Evolutionary conservation across 371 early-diverging fungal genomes (phyloP).

Genomic region (Syncephalastrum contaminatum): DNA sequence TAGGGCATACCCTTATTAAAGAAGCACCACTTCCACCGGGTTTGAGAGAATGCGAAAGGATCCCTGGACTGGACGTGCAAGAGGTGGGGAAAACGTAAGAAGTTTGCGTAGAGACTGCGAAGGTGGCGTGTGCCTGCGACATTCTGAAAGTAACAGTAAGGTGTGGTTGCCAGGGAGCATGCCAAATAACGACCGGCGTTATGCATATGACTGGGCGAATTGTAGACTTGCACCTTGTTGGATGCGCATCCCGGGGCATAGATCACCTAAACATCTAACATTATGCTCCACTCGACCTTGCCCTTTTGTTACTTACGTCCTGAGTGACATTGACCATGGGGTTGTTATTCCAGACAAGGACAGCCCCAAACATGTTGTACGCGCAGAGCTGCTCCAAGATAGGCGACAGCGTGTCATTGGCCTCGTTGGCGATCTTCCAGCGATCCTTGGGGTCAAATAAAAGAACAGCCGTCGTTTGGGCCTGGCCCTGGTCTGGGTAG

Average conservation of each 20-base stretch:
- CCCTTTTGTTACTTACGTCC: slow-evolving; percentile 33
- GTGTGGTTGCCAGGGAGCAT: slow-evolving; percentile 56
- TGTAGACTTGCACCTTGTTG: slow-evolving; percentile 44
- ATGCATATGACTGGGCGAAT: slow-evolving; percentile 52
- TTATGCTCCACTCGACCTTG: not conserved
- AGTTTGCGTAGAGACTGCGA: slow-evolving; percentile 62
- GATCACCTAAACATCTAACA: slow-evolving; percentile 23
- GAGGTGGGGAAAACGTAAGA: slow-evolving; percentile 52
- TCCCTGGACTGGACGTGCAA: slow-evolving; percentile 55
- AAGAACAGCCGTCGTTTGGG: slow-evolving; percentile 54
- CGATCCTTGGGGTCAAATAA: slow-evolving; percentile 16
- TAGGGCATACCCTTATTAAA: slow-evolving; percentile 51
- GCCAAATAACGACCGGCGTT: slow-evolving; percentile 60
- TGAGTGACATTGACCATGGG: slow-evolving; percentile 41
- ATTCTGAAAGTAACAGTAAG: slow-evolving; percentile 68
- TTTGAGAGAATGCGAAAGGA: slow-evolving; percentile 47
- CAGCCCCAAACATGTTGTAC: slow-evolving; percentile 58
- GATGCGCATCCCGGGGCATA: slow-evolving; percentile 29
- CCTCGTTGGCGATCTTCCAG: slow-evolving; percentile 21
- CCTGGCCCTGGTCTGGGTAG: slow-evolving; percentile 56
- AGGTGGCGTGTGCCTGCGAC: slow-evolving; percentile 41
- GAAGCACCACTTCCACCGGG: slow-evolving; percentile 70
- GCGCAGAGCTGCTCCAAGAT: slow-evolving; percentile 54
- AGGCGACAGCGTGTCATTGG: slow-evolving; percentile 35
- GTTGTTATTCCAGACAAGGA: slow-evolving; percentile 66